These are phyloP conservation scores for Paramecium octaurelia DNA, from an alignment of 73 alveolate genomes.

Conservation along the genomic window DNA sequence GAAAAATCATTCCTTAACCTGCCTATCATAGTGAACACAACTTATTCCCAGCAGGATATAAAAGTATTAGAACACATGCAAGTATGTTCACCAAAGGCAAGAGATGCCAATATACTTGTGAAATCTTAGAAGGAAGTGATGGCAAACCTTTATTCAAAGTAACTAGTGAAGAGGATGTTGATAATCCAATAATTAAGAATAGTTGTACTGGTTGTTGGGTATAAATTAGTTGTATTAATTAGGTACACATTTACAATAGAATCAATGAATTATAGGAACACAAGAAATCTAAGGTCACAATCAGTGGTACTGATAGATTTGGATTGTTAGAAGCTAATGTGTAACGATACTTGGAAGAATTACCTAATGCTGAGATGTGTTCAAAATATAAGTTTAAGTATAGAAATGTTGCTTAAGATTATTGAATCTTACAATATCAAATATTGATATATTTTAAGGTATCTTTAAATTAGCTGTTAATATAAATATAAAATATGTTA, in stretches of 20 bases:
- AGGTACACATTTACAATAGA: conserved; percentile 73
- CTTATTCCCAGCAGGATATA: conserved; percentile 94
- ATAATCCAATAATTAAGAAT: conserved; percentile 87
- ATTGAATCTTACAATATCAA: background rate
- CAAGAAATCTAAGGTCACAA: conserved; percentile 88
- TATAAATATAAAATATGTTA: no score
- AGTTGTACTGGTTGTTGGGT: conserved; percentile 97
- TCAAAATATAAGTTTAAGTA: conserved; percentile 65
- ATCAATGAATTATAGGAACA: conserved; percentile 85
- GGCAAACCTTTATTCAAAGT: conserved; percentile 88
- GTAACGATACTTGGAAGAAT: conserved; percentile 72
- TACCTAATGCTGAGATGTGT: conserved; percentile 87
- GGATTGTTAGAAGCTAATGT: conserved; percentile 93
- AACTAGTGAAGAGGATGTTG: conserved; percentile 83
- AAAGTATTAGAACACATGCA: conserved; percentile 88
- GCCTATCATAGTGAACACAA: conserved; percentile 91
- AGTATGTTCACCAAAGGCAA: conserved; percentile 81
- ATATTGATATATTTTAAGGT: background rate
- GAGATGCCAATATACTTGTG: conserved; percentile 90
- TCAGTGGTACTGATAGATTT: conserved; percentile 96
- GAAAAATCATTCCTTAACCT: conserved; percentile 81
- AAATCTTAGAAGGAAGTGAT: conserved; percentile 92
- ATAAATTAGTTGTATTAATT: background rate
- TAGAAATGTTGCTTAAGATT: background rate
- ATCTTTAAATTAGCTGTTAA: background rate